These are phyloP conservation scores for Xylariaceae sp. DNA, from an alignment of 2,329 filamentous ascomycete species.

Conservation along the genomic window DNA sequence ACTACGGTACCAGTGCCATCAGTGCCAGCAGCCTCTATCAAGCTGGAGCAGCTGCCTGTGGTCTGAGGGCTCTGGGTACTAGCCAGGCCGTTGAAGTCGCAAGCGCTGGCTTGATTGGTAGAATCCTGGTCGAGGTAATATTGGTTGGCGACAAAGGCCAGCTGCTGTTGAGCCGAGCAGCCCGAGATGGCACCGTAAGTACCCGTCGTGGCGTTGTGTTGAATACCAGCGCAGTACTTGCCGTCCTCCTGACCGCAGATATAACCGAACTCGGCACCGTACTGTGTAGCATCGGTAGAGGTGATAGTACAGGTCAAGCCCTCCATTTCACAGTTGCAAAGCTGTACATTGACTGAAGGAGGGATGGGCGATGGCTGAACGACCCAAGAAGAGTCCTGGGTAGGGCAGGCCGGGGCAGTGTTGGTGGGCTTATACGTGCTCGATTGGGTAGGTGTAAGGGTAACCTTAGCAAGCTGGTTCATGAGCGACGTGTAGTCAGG, in stretches of 20 bases:
- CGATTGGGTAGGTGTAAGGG: slow-evolving; percentile 62
- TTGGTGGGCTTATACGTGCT: slow-evolving; percentile 70
- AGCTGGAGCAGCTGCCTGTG: slow-evolving; percentile 50
- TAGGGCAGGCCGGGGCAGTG: slow-evolving; percentile 69
- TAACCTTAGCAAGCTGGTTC: slow-evolving; percentile 63
- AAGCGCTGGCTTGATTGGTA: slow-evolving; percentile 56
- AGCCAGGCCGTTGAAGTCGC: slow-evolving; percentile 68
- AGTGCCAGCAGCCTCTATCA: slow-evolving; percentile 61
- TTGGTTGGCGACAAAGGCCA: slow-evolving; percentile 68
- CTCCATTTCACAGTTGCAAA: slow-evolving; percentile 83
- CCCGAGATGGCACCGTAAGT: slow-evolving; percentile 74
- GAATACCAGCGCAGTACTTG: slow-evolving; percentile 63
- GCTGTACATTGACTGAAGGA: slow-evolving; percentile 70
- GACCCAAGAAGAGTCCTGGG: slow-evolving; percentile 60
- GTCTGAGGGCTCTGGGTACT: slow-evolving; percentile 45
- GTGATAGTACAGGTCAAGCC: slow-evolving; percentile 68
- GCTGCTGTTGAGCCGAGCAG: slow-evolving; percentile 67
- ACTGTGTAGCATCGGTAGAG: slow-evolving; percentile 50
- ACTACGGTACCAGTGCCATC: slow-evolving; percentile 55
- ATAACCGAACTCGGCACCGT: slow-evolving; percentile 66
- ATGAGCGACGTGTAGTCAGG: slow-evolving; percentile 72
- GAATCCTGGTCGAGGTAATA: slow-evolving; percentile 55
- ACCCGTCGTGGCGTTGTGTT: slow-evolving; percentile 61
- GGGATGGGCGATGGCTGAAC: slow-evolving; percentile 66
- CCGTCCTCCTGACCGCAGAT: slow-evolving; percentile 58